Evolutionary conservation across 441 rosid genomes (phyloP).

Genomic region (Biscutella laevigata): DNA sequence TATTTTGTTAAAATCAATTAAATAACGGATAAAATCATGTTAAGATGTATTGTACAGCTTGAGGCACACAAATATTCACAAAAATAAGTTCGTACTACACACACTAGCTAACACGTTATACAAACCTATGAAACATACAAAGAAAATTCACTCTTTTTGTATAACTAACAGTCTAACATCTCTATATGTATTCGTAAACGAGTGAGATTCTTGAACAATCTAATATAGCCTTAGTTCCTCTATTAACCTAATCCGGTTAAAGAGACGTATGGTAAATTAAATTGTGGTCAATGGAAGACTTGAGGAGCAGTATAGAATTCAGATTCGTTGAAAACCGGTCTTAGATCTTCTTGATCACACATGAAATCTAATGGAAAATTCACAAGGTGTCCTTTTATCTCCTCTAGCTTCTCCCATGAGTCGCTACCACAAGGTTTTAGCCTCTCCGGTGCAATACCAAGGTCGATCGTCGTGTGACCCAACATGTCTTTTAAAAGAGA

Average conservation of each 20-base stretch:
- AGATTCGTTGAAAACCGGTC: slow-evolving; percentile 54
- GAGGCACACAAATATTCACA: background rate
- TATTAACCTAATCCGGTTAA: background rate
- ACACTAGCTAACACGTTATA: slow-evolving; percentile 7
- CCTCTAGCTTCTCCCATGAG: slow-evolving; percentile 38
- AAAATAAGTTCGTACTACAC: background rate
- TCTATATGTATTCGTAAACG: slow-evolving; percentile 6
- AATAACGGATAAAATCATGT: background rate
- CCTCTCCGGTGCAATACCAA: slow-evolving; percentile 52
- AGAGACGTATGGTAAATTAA: background rate
- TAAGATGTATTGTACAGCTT: slow-evolving; percentile 12
- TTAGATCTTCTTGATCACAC: slow-evolving; percentile 50
- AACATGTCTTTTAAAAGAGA: slow-evolving; percentile 44
- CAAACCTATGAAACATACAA: slow-evolving; percentile 10
- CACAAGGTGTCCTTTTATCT: slow-evolving; percentile 55
- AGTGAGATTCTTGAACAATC: slow-evolving; percentile 8
- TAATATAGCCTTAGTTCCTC: background rate
- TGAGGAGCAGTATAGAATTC: slow-evolving; percentile 71
- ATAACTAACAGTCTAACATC: slow-evolving; percentile 8
- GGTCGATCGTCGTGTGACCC: slow-evolving; percentile 59
- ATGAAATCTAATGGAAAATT: slow-evolving; percentile 62
- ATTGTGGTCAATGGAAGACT: slow-evolving; percentile 42
- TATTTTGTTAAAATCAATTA: background rate
- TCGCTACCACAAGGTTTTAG: slow-evolving; percentile 35
- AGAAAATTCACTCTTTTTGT: background rate